Evolutionary conservation across 1,284 basidiomycete genomes (phyloP), one percentile per base, ranked within the genome.

Genomic region (Leccinum insolens): DNA sequence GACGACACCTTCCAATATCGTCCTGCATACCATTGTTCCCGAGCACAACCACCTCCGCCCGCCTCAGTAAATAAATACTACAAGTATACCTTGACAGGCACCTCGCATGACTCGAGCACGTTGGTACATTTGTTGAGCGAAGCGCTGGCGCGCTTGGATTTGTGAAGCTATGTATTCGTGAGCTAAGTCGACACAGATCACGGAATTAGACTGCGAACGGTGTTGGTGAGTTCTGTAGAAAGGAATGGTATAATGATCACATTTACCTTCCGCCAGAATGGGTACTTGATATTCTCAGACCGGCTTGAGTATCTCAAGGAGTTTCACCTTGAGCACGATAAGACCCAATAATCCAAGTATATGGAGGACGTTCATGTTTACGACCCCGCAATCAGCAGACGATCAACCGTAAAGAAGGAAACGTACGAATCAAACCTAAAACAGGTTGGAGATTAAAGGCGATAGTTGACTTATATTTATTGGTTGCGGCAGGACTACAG

Each of bases 91-190:
- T 88, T 85, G 25, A 86, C 82, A 2, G 87, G 83, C 6, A 82
- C 76, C n/a, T 80, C 75, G 3, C 78, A 79, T 58, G 75, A 79
- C 62, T 83, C 82, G 25, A 88, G 79, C 7, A 83, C 72, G 37
- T 82, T 83, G n/a, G 87, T 79, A 2, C 85, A 84, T 63, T 87
- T 88, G 9, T 80, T 82, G 72, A 94, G 92, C 15, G 95, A 84
- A 1, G 80, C 77, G 1, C 81, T 82, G 0, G 94, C 94, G 55
- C 90, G 86, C 61, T 86, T 85, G 1, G 82, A 79, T 77, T 92
- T 94, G 2, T 95, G 95, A 1, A 97, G 84, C 60, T 85, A 89
- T 81, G 73, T 95, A 95, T 74, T 95, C 92, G 61, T 88, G 83
- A 0, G 91, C 95, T 3, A 96, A 84, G 39, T 90, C 87, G 2